Evolutionary conservation across 1,284 basidiomycete genomes (phyloP), one percentile per base, ranked within the genome.

Genomic region (Takashimella koratensis): DNA sequence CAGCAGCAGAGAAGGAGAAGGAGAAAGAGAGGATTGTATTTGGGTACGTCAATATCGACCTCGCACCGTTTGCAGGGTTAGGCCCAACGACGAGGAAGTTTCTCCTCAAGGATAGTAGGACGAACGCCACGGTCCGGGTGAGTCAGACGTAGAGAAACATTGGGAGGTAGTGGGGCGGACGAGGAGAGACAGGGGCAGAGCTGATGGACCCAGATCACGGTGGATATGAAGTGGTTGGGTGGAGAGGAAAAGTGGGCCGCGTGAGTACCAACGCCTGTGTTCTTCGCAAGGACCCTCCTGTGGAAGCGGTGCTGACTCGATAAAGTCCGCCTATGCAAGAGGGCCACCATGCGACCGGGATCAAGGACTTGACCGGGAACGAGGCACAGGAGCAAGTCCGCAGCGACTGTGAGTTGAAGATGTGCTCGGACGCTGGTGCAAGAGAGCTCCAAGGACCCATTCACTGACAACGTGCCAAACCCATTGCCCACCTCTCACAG

Each of bases 91-190:
- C 71, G 5, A 61, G 75, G 52, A 56, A 69, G 51, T 75, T 72
- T 52, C 53, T 76, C 39, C 62, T 76, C 50, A 64, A 59, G 47
- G 65, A 67, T 13, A 71, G 71, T 56, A 65, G 69, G 54, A 72
- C 74, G 10, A 76, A 76, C 57, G 74, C 75, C 20, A 73, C 68
- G n/a, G 60, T 76, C 48, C 68, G 71, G 51, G 65, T 74, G 48
- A 53, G 67, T 62, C 4, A 20, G 26, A 5, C 16, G 30, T 36
- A 36, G 16, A 36, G 39, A 43, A 11, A 22, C 26, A 5, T 8
- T 23, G 10, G 4, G 27, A 21, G n/a, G n/a, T n/a, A n/a, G n/a
- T n/a, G n/a, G n/a, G n/a, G n/a, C n/a, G n/a, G n/a, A n/a, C n/a
- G n/a, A n/a, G n/a, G n/a, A n/a, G n/a, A n/a, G n/a, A n/a, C n/a